Evolutionary conservation across 2,329 filamentous ascomycete species (phyloP).

Genomic region (Nemania serpens): DNA sequence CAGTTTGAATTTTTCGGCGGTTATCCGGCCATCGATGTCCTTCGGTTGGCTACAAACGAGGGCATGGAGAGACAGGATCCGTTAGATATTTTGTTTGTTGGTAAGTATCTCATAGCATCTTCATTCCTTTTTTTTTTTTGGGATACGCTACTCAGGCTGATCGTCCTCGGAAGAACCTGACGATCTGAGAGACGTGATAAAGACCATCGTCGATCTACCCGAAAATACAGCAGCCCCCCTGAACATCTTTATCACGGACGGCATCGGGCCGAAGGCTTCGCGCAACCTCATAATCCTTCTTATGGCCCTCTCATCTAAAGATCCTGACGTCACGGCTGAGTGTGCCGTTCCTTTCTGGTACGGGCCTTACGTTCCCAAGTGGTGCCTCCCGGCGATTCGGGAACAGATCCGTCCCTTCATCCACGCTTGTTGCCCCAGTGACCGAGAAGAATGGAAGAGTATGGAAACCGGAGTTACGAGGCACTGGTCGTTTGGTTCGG

Average conservation of each 20-base stretch:
- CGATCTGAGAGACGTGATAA: slow-evolving; percentile 17
- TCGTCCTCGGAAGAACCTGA: neutral
- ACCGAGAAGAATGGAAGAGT: neutral
- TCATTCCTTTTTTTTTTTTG: too few species aligned
- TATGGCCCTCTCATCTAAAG: slow-evolving; percentile 6
- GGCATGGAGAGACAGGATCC: neutral
- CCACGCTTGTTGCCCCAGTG: neutral
- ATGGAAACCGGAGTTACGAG: neutral
- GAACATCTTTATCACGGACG: neutral
- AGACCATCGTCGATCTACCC: slow-evolving; percentile 14
- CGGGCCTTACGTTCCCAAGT: slow-evolving; percentile 2
- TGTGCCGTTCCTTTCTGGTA: slow-evolving; percentile 20
- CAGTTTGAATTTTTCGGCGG: slow-evolving; percentile 3
- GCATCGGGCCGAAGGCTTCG: neutral
- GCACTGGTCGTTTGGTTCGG: neutral
- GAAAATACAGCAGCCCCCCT: neutral
- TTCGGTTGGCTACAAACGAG: slow-evolving; percentile 5
- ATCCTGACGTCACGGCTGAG: slow-evolving; percentile 10
- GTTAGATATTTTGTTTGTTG: slow-evolving; percentile 17
- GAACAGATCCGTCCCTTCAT: neutral
- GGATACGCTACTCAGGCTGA: too few species aligned
- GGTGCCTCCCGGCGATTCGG: slow-evolving; percentile 9
- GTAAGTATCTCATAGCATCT: too few species aligned
- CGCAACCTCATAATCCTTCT: slow-evolving; percentile 17
- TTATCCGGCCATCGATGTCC: slow-evolving; percentile 19